A percentile compares a stretch with the other conserved stretches of the same genome.
phyloP scores from a whole-genome alignment of 1,284 basidiomycete genomes.

The Phlebopus sp. region DNA sequence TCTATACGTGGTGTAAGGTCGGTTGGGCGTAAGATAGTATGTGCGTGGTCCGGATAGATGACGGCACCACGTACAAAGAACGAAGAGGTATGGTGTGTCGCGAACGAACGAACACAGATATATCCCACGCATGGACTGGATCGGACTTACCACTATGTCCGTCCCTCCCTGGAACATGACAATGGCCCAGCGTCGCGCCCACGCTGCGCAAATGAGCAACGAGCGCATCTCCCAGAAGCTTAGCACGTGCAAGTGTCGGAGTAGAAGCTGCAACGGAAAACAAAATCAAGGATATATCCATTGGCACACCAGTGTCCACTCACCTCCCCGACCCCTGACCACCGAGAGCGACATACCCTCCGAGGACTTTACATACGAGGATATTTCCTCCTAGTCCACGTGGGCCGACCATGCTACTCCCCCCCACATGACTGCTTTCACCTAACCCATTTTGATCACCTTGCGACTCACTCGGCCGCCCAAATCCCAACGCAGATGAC shows the following conservation, averaged over 20 bases:
- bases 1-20: too few species aligned
- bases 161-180: constrained; percentile 51
- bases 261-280: background rate
- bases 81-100: too few species aligned
- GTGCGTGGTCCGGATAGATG: too few species aligned
- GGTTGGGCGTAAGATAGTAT: too few species aligned
- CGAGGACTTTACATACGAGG: constrained; percentile 67
- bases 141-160: constrained; percentile 10
- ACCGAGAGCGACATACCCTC: constrained; percentile 51
- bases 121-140: too few species aligned
- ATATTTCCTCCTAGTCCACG: constrained; percentile 64
- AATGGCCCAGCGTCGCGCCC: constrained; percentile 54
- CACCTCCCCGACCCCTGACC: constrained; percentile 20
- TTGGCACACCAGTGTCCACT: background rate
- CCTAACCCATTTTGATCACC: too few species aligned
- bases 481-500: constrained; percentile 3
- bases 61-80: too few species aligned
- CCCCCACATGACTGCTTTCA: background rate
- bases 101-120: too few species aligned
- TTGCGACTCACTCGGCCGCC: constrained; percentile 15
- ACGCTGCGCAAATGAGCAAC: constrained; percentile 47
- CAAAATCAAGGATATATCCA: background rate
- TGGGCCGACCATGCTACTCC: constrained; percentile 42
- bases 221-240: constrained; percentile 45
- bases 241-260: constrained; percentile 20